Conservation (phyloP, 108 stramenopile species). For the Skeletonema tropicum region DNA sequence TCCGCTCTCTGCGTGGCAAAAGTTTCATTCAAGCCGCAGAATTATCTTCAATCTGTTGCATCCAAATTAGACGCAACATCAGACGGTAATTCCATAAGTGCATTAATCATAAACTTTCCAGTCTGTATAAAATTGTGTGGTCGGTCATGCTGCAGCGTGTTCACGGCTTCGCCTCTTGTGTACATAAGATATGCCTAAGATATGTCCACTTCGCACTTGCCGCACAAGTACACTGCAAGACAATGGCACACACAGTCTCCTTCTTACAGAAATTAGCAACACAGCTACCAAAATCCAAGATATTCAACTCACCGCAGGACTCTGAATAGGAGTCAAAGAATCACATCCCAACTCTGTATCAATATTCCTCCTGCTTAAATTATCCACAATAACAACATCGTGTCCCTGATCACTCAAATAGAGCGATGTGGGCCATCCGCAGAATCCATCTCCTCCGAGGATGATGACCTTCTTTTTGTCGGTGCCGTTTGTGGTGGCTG, state of each 20-base stretch:
- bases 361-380: slow-evolving; percentile 93
- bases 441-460: slow-evolving; percentile 97
- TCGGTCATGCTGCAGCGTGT: too few species aligned
- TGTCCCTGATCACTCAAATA: slow-evolving; percentile 91
- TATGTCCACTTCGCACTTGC: neutral
- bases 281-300: neutral
- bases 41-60: slow-evolving; percentile 34
- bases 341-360: slow-evolving; percentile 93
- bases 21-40: slow-evolving; percentile 54
- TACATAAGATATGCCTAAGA: neutral
- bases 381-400: slow-evolving; percentile 94
- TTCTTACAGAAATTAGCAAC: neutral
- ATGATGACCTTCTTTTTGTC: slow-evolving; percentile 89
- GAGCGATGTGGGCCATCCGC: slow-evolving; percentile 97
- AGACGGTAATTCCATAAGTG: slow-evolving; percentile 52
- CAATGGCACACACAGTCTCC: neutral
- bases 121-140: neutral
- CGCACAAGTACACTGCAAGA: neutral
- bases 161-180: neutral
- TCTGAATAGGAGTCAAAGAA: slow-evolving; percentile 93
- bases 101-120: slow-evolving; percentile 47
- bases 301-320: slow-evolving; percentile 66
- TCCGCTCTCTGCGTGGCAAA: neutral
- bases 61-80: slow-evolving; percentile 13
- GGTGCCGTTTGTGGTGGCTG: slow-evolving; percentile 22